phyloP scores from a whole-genome alignment of 805 yeast genomes.

The Maudiozyma barnettii region DNA sequence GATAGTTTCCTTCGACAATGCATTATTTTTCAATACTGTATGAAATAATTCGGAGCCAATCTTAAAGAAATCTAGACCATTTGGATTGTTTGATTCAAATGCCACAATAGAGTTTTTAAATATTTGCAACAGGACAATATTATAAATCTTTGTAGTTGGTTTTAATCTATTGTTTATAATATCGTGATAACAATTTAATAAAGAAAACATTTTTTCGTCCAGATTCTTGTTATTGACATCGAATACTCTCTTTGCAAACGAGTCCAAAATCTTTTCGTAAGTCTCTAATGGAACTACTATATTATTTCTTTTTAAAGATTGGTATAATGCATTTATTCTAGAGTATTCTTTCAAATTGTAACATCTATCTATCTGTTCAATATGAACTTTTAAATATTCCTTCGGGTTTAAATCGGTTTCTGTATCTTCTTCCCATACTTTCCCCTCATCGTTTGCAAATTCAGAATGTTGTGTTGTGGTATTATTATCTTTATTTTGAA shows the following conservation, averaged over 20 bases:
- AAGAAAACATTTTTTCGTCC: constrained; percentile 51
- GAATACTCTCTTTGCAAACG: constrained; percentile 42
- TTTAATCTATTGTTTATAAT: constrained; percentile 43
- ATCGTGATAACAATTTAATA: constrained; percentile 62
- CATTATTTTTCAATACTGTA: constrained; percentile 35
- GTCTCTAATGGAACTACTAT: constrained; percentile 41
- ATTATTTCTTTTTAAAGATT: constrained; percentile 34
- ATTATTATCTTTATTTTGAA: not conserved
- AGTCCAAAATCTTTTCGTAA: constrained; percentile 46
- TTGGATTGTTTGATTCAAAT: constrained; percentile 29
- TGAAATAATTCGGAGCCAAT: constrained; percentile 41
- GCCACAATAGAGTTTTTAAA: constrained; percentile 41
- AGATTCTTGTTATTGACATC: constrained; percentile 43
- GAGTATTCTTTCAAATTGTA: constrained; percentile 24
- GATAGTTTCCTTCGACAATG: constrained; percentile 34
- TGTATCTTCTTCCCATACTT: constrained; percentile 25
- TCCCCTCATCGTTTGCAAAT: not conserved
- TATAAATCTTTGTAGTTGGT: constrained; percentile 49
- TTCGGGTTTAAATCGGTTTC: constrained; percentile 24
- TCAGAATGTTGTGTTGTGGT: not conserved
- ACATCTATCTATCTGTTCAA: constrained; percentile 24
- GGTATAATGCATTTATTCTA: constrained; percentile 32
- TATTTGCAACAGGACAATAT: constrained; percentile 41
- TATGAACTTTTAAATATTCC: constrained; percentile 27
- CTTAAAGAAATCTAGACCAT: constrained; percentile 39